phyloP scores from a whole-genome alignment of 345 rosid species.

The Acer saccharum region DNA sequence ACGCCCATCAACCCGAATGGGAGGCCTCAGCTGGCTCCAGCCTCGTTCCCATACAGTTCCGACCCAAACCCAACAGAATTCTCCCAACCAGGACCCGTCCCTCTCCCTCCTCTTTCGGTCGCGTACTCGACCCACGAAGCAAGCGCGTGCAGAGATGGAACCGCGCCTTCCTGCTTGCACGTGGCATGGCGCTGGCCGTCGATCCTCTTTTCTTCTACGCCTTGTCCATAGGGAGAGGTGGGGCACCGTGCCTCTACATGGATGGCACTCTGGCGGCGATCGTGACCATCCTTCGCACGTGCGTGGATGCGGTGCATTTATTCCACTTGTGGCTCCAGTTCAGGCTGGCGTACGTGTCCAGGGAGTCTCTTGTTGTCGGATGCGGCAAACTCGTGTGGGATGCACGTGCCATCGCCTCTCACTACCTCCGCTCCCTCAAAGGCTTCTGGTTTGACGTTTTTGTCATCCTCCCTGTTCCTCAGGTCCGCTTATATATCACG shows the following conservation, averaged over 20 bases:
- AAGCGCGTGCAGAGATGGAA: slow-evolving; percentile 50
- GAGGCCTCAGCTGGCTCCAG: slow-evolving; percentile 94
- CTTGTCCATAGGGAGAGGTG: slow-evolving; percentile 37
- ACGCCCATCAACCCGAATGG: slow-evolving; percentile 86
- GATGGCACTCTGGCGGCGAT: slow-evolving; percentile 42
- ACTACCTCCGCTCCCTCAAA: slow-evolving; percentile 47
- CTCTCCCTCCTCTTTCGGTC: slow-evolving; percentile 32
- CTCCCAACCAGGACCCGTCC: slow-evolving; percentile 9
- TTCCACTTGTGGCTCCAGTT: slow-evolving; percentile 61
- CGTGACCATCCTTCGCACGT: slow-evolving; percentile 47
- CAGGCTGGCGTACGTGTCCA: slow-evolving; percentile 62
- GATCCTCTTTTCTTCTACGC: slow-evolving; percentile 66
- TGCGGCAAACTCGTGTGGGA: slow-evolving; percentile 76
- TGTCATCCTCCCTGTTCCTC: slow-evolving; percentile 66
- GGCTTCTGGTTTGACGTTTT: slow-evolving; percentile 64
- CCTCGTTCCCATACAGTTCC: slow-evolving; percentile 72
- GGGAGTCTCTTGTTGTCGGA: slow-evolving; percentile 60
- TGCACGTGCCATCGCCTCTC: slow-evolving; percentile 53
- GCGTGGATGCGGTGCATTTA: slow-evolving; percentile 49
- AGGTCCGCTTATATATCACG: slow-evolving; percentile 29
- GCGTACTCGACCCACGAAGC: slow-evolving; percentile 63
- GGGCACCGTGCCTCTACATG: slow-evolving; percentile 54
- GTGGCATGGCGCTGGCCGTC: slow-evolving; percentile 55
- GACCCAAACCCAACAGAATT: slow-evolving; percentile 16
- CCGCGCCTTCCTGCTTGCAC: slow-evolving; percentile 47